Base-by-base conservation (phyloP, 306 rosid species). In the Pyrus communis region DNA sequence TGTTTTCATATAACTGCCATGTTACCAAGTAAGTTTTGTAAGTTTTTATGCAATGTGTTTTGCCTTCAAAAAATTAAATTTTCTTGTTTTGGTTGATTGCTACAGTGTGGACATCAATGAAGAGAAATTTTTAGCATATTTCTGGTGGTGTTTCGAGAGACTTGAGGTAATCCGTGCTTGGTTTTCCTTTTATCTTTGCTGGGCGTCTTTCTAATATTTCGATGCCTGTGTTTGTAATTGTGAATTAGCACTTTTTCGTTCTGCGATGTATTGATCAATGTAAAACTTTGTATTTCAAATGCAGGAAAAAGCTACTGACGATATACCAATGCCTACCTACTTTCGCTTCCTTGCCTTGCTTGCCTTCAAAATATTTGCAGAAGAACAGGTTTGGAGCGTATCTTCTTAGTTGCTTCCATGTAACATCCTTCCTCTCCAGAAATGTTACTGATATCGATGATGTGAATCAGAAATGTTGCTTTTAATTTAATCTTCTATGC, bases 111-210 rank as follows among this genome's bases (percentile, higher is more conserved):
- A 93, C 75, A 88, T 93, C 71, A 67, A 84, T 30, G 88, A 89
- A 82, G 92, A 88, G 77, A 91, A 93, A 68, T 93, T 88, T 79
- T 74, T 93, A 80, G 91, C 91, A 52, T 91, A 91, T 84, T 93
- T 93, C 89, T 93, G 98, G 98, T 93, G 96, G 91, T 93, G 97
- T 78, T 93, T 82, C 75, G 88, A 93, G 78, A 86, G 90, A 79
- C 77, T 93, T 49, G 88, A 89, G 96, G 91, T 88, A 83, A 63
- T 62, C 62, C 51, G 51, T 27, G 63, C 40, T 76, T 28, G 27
- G 14, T 38, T 58, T 43, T 65, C 17, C 17, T 11, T 25, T 7
- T 2, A 63, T 30, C 23, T 31, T 64, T 25, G 55, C 28, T 18
- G 22, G 23, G 21, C 0, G 15, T 27, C 19, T 61, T 61, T 25